Evolutionary conservation across 2,329 filamentous ascomycete species (phyloP), one percentile per base, ranked within the genome.

Genomic region (Monilinia vaccinii-corymbosi): DNA sequence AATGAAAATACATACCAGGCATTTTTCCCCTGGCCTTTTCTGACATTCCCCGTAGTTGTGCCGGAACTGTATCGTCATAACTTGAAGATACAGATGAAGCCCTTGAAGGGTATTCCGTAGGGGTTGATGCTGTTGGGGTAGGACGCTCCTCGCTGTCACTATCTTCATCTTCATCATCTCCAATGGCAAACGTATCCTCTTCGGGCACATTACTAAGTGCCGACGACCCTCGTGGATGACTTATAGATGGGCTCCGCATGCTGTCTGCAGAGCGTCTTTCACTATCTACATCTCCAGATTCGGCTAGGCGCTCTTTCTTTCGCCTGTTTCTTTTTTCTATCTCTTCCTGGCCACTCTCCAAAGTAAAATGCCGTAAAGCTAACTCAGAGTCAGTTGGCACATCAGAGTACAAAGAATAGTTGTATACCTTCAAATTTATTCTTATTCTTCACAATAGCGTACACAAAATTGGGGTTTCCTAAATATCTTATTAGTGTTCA

Each of bases 21-120:
- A 96, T 91, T 74, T 99, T 99, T 9, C 94, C 94, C 53, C 94
- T 81, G 18, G 94, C 94, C 73, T 97, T 99, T 74, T 97, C 94
- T 23, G 93, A 97, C 89, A 97, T 96, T 58, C 91, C 91, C 60
- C 90, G 83, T 34, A 96, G 73, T 71, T 97, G 92, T 23, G 85
- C 80, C 16, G 91, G 91, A 11, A 96, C 83, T 4, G 88, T 87
- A 62, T 95, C 91, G 61, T 95, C 91, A 0, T 82, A 75, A 44
- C 78, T 78, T 0, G 83, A 83, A 32, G 84, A 83, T 23, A 88
- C 78, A 0, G 89, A 93, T 4, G 88, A 86, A 25, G 87, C 82
- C 42, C 85, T 81, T 63, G 81, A 79, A 67, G 85, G 74, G 63
- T 81, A 75, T 72, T 88, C 77, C 73, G 84, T 85, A 1, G 86